Evolutionary conservation across 805 yeast species (phyloP).

Genomic region (Candida taoyuanica): DNA sequence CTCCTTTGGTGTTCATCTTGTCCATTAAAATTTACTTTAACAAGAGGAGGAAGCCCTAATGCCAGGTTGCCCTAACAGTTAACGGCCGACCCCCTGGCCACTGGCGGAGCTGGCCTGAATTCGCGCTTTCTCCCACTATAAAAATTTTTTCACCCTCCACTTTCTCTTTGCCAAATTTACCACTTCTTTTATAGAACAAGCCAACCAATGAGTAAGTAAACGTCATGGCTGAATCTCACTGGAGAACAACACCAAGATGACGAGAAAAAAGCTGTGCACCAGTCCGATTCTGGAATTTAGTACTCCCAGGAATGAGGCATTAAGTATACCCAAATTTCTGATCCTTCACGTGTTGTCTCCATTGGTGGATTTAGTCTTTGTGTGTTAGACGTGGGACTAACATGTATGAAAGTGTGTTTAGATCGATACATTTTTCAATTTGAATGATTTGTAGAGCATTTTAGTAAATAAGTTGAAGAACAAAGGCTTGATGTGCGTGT

Average conservation of each 20-base stretch:
- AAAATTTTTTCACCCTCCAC: background rate
- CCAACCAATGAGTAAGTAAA: slow-evolving; percentile 4
- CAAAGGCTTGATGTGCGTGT: too few relatives aligned
- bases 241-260: slow-evolving; percentile 16
- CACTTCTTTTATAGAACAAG: background rate
- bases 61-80: too few relatives aligned
- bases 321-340: slow-evolving; percentile 32
- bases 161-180: background rate
- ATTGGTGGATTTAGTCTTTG: background rate
- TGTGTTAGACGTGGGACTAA: background rate
- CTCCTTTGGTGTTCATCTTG: too few relatives aligned
- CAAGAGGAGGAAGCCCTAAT: too few relatives aligned
- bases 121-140: background rate
- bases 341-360: slow-evolving; percentile 9
- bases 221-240: too few relatives aligned
- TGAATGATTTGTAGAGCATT: too few relatives aligned
- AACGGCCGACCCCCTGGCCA: too few relatives aligned
- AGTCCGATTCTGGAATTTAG: slow-evolving; percentile 25
- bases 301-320: slow-evolving; percentile 29
- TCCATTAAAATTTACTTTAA: too few relatives aligned
- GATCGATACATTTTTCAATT: too few relatives aligned
- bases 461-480: too few relatives aligned
- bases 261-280: slow-evolving; percentile 32
- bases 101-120: too few relatives aligned
- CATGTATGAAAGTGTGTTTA: too few relatives aligned